Conservation (phyloP, 441 rosid genomes). For the Populus hybrid region DNA sequence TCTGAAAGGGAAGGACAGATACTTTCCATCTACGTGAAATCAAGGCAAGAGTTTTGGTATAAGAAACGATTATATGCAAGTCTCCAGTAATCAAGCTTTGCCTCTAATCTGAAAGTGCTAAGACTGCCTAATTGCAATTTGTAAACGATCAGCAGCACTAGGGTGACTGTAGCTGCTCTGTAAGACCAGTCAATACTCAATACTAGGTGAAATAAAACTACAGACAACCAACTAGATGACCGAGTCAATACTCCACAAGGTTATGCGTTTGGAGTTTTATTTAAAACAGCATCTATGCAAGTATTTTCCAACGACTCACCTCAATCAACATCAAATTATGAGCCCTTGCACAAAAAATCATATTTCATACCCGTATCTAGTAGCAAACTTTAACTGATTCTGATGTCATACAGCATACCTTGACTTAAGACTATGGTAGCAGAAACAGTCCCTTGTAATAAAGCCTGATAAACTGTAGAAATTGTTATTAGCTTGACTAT, state of each 20-base stretch:
- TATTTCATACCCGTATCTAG: neutral
- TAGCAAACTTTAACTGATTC: neutral
- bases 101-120: neutral
- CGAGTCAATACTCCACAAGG: neutral
- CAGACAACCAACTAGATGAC: conserved; percentile 7
- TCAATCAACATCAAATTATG: conserved; percentile 6
- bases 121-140: neutral
- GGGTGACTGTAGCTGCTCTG: conserved; percentile 1
- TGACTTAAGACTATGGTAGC: neutral
- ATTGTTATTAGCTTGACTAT: neutral
- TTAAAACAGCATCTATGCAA: conserved; percentile 20
- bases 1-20: neutral
- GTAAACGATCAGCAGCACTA: neutral
- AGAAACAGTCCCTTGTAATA: neutral
- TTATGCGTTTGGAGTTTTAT: conserved; percentile 29
- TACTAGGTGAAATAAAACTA: neutral
- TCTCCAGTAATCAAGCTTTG: neutral
- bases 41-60: neutral
- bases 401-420: neutral
- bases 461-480: neutral
- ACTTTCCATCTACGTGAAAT: neutral
- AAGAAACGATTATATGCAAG: neutral
- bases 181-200: conserved; percentile 4
- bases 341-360: neutral
- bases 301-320: conserved; percentile 15